Evolutionary conservation across 1,139 yeast genomes (phyloP).

Genomic region (Kluyveromyces marxianus): DNA sequence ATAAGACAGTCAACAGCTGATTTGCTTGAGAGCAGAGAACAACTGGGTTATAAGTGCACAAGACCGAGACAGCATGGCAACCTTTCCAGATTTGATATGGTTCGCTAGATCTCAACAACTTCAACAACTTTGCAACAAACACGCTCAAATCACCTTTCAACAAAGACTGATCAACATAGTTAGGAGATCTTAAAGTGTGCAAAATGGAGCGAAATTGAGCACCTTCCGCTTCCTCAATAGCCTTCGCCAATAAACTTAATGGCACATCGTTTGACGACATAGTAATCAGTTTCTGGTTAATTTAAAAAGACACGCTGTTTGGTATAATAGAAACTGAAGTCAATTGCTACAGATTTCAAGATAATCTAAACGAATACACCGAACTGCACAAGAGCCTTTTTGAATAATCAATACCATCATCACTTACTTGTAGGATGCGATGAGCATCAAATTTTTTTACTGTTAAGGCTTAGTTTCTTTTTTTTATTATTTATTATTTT

Average conservation of each 20-base stretch:
- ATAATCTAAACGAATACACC: no score
- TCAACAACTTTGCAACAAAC: conserved; percentile 47
- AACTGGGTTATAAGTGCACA: conserved; percentile 43
- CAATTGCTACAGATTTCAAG: neutral
- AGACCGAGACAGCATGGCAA: conserved; percentile 44
- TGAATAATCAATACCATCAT: no score
- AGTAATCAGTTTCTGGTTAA: neutral
- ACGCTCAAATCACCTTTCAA: conserved; percentile 50
- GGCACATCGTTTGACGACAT: conserved; percentile 26
- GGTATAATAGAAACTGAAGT: neutral
- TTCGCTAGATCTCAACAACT: conserved; percentile 45
- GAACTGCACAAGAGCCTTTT: no score
- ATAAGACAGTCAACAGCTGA: conserved; percentile 46
- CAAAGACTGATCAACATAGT: conserved; percentile 34
- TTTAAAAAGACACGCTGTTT: neutral
- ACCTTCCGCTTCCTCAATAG: conserved; percentile 30
- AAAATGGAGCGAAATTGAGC: conserved; percentile 30
- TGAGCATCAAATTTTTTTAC: neutral
- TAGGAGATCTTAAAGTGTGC: conserved; percentile 26
- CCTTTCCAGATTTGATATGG: conserved; percentile 57
- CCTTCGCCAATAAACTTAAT: conserved; percentile 26
- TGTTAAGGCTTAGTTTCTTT: no score
- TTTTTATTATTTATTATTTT: no score
- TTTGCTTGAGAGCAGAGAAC: conserved; percentile 53
- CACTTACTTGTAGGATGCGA: conserved; percentile 4